Evolutionary conservation across 768 basidiomycete genomes (phyloP).

Genomic region (Galerina marginata): DNA sequence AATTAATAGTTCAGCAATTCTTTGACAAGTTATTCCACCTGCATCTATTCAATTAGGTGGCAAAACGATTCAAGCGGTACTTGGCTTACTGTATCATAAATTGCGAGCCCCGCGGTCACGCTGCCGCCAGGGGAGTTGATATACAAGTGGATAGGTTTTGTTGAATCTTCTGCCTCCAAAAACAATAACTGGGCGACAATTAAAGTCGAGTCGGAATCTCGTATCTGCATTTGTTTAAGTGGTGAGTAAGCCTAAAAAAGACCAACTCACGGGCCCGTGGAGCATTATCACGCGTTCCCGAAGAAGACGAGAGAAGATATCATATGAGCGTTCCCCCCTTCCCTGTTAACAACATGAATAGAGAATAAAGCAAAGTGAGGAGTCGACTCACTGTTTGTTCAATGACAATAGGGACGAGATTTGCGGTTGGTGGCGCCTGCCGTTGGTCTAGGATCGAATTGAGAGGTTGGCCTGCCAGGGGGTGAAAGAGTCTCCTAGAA

Average conservation of each 20-base stretch:
- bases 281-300: conserved; percentile 96
- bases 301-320: conserved; percentile 93
- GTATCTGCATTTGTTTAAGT: conserved; percentile 59
- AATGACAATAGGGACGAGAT: conserved; percentile 90
- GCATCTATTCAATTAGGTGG: conserved; percentile 56
- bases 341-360: conserved; percentile 49
- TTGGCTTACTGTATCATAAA: conserved; percentile 89
- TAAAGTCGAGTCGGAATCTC: conserved; percentile 87
- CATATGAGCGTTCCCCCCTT: conserved; percentile 89
- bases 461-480: conserved; percentile 49
- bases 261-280: conserved; percentile 78
- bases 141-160: conserved; percentile 94
- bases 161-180: conserved; percentile 93
- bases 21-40: conserved; percentile 50
- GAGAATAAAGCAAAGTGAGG: conserved; percentile 3
- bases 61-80: conserved; percentile 6
- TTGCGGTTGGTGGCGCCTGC: conserved; percentile 52
- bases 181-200: conserved; percentile 93
- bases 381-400: conserved; percentile 76
- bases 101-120: conserved; percentile 94
- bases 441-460: conserved; percentile 39
- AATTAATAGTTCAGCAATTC: conserved; percentile 18
- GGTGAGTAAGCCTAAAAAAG: conserved; percentile 4
- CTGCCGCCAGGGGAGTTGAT: conserved; percentile 97
- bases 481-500: conserved; percentile 54